Evolutionary conservation across 2,329 filamentous ascomycete species (phyloP).

Genomic region (Leptosphaerulina australis): DNA sequence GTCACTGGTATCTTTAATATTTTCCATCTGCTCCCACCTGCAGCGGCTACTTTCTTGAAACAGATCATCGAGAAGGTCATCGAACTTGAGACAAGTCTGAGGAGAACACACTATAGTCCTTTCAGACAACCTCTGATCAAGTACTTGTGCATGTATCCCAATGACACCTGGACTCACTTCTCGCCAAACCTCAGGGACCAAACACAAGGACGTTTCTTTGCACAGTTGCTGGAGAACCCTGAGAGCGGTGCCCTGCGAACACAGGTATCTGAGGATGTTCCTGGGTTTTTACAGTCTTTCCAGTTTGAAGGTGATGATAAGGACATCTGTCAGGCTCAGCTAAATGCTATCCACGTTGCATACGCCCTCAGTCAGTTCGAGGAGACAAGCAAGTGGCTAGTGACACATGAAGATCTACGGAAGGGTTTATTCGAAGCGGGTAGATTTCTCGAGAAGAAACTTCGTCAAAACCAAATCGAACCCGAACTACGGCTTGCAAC

Average conservation of each 20-base stretch:
- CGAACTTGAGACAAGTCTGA: conserved; percentile 81
- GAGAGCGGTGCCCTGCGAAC: conserved; percentile 77
- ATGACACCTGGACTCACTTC: conserved; percentile 83
- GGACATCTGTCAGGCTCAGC: conserved; percentile 74
- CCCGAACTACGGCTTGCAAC: conserved; percentile 78
- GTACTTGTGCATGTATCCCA: conserved; percentile 91
- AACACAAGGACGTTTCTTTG: conserved; percentile 87
- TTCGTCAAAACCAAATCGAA: conserved; percentile 72
- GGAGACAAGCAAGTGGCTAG: conserved; percentile 70
- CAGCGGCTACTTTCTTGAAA: conserved; percentile 89
- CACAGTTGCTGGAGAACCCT: conserved; percentile 79
- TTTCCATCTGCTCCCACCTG: conserved; percentile 91
- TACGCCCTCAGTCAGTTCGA: conserved; percentile 75
- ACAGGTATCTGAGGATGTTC: conserved; percentile 73
- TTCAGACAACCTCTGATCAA: conserved; percentile 90
- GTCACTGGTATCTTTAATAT: conserved; percentile 95
- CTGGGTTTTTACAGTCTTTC: conserved; percentile 70
- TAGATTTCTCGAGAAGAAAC: conserved; percentile 76
- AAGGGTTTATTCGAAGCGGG: conserved; percentile 66
- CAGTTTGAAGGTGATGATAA: conserved; percentile 68
- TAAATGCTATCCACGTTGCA: conserved; percentile 87
- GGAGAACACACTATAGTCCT: conserved; percentile 86
- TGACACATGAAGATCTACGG: conserved; percentile 63
- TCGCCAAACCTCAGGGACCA: conserved; percentile 80
- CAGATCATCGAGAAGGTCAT: conserved; percentile 89